Percentiles rank a stretch among this genome's conserved stretches.
Conservation (phyloP, 2,329 filamentous ascomycete genomes). For the Pestalotiopsis sp. region DNA sequence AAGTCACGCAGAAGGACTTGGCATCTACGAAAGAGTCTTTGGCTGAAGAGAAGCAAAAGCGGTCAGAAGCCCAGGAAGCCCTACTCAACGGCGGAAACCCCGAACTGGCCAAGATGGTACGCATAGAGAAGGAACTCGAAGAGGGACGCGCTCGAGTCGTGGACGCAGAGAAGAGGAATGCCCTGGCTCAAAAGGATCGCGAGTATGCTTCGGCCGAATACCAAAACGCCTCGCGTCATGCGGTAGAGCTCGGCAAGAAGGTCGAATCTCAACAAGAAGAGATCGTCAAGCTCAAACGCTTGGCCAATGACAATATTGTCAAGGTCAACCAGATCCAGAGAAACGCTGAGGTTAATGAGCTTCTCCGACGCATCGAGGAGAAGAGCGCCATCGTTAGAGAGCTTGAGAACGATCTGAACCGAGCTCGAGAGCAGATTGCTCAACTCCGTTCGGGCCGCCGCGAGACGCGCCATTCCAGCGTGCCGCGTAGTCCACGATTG, state of each 20-base stretch:
- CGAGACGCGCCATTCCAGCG: conserved; percentile 59
- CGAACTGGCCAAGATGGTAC: conserved; percentile 41
- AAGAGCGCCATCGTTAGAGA: conserved; percentile 48
- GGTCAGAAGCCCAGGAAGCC: conserved; percentile 35
- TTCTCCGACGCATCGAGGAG: conserved; percentile 42
- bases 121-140: conserved; percentile 41
- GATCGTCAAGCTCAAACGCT: conserved; percentile 42
- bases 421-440: conserved; percentile 51
- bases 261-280: conserved; percentile 47
- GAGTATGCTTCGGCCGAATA: conserved; percentile 63
- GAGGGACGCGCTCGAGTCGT: conserved; percentile 43
- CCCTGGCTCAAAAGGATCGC: conserved; percentile 45
- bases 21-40: conserved; percentile 41
- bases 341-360: conserved; percentile 34
- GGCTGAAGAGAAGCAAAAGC: conserved; percentile 36
- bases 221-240: conserved; percentile 56
- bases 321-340: conserved; percentile 51
- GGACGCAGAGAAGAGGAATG: conserved; percentile 40
- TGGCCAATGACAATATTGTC: conserved; percentile 47
- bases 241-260: conserved; percentile 46
- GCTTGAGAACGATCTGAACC: conserved; percentile 53
- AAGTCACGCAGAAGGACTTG: conserved; percentile 40
- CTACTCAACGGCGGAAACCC: conserved; percentile 41
- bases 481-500: conserved; percentile 58
- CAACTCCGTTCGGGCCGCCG: conserved; percentile 51